These are phyloP conservation scores for Garcileccinum viscosum DNA, from an alignment of 1,284 basidiomycete genomes.

Conservation along the genomic window DNA sequence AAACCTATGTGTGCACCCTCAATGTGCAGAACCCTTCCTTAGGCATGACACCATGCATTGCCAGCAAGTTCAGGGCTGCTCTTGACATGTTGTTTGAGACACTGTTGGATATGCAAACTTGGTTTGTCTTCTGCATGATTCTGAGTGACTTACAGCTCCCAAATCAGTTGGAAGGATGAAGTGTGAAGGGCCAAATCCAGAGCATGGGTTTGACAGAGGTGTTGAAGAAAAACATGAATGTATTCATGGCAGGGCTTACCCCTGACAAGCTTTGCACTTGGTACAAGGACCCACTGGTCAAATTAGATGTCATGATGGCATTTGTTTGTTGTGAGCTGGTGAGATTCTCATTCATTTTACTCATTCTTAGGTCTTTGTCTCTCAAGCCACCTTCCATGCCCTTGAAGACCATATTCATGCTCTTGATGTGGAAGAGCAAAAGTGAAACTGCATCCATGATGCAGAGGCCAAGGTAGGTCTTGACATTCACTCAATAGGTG, in stretches of 20 bases:
- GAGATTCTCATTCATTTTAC: constrained; percentile 12
- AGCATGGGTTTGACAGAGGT: constrained; percentile 84
- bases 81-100: constrained; percentile 89
- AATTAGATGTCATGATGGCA: constrained; percentile 45
- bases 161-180: constrained; percentile 90
- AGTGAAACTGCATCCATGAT: constrained; percentile 74
- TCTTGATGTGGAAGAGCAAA: constrained; percentile 82
- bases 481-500: constrained; percentile 65
- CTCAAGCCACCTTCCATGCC: constrained; percentile 85
- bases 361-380: constrained; percentile 81
- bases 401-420: constrained; percentile 89
- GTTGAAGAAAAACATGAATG: constrained; percentile 56
- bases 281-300: constrained; percentile 68
- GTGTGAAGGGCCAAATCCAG: constrained; percentile 91
- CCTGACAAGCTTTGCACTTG: not conserved
- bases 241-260: not conserved
- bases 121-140: constrained; percentile 92
- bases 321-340: not conserved
- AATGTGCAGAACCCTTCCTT: constrained; percentile 39
- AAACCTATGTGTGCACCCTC: constrained; percentile 94
- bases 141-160: constrained; percentile 95
- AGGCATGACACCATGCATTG: constrained; percentile 70
- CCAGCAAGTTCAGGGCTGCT: constrained; percentile 86
- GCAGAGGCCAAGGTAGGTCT: constrained; percentile 80
- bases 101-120: constrained; percentile 88